Base-by-base conservation (phyloP, 2,329 filamentous ascomycete genomes). In the Tolypocladium tundrense region DNA sequence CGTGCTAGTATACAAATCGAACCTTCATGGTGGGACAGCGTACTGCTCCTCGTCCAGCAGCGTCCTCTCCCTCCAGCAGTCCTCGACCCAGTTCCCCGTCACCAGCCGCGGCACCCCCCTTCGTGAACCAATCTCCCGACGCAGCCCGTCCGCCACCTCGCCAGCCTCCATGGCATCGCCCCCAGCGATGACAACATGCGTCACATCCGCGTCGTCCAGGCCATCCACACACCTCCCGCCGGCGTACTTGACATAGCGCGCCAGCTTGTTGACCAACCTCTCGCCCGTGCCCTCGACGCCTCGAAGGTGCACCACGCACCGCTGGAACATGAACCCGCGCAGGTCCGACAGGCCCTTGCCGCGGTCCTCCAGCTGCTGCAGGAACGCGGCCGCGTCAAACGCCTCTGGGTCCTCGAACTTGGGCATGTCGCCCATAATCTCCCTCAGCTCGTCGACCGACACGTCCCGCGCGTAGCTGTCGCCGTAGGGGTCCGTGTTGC, bases 401-500 rank as follows among this genome's bases (percentile, higher is more conserved):
- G 65, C 62, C 1, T 67, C 68, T 13, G 68, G 62, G 16, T 73
- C 68, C 55, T 78, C 70, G n/a, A 75, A 73, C 62, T 79, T 76
- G 0, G 78, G 75, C 76, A 86, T 85, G 3, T 72, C 68, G 9
- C 65, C 66, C 51, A 86, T 61, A 0, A 86, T 67, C 3, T 69
- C 68, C 43, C 70, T 76, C 53, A 96, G 77, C 65, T 93, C 88
- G 1, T 84, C 79, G 0, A 81, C 64, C 1, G 77, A 79, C 10
- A 88, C 75, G 64, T 96, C 85, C 5, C 92, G 79, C 0, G 85
- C 81, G 71, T 90, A 97, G 67, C 91, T 92, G 69, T 99, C 94
- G 0, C 88, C 88, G 64, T 84, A 94, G 56, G 79, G 75, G 69
- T 99, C 94, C 2, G 88, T 79, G 62, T 88, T 89, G 3, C 75